phyloP scores from a whole-genome alignment of 192 early-diverging fungal species.

The Backusella parvicylindrica region DNA sequence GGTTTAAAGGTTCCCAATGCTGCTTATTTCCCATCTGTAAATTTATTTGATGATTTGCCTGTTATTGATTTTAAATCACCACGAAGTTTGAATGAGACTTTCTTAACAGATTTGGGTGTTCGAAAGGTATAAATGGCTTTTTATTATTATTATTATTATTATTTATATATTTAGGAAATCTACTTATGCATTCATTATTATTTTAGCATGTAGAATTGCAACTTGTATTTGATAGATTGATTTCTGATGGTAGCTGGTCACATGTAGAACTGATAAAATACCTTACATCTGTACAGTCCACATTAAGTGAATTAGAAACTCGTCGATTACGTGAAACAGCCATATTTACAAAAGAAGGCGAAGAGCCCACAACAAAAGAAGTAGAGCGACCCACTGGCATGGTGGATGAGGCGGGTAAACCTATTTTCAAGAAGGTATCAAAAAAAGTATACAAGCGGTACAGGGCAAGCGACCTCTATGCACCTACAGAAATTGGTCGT shows the following conservation, averaged over 20 bases:
- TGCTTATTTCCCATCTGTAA: conserved; percentile 76
- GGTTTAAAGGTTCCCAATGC: conserved; percentile 68
- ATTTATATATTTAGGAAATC: background rate
- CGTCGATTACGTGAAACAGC: conserved; percentile 55
- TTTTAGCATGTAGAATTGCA: conserved; percentile 75
- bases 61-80: conserved; percentile 56
- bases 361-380: conserved; percentile 8
- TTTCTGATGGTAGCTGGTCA: conserved; percentile 75
- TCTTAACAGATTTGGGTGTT: conserved; percentile 71
- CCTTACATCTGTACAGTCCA: conserved; percentile 63
- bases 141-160: no score
- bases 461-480: conserved; percentile 62
- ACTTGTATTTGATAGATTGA: conserved; percentile 77
- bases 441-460: conserved; percentile 42
- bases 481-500: conserved; percentile 55
- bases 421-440: conserved; percentile 11
- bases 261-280: conserved; percentile 83
- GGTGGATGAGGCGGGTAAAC: background rate
- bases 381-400: conserved; percentile 9
- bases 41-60: conserved; percentile 82
- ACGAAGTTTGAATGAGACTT: conserved; percentile 46
- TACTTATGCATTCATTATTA: background rate
- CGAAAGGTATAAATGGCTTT: conserved; percentile 68
- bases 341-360: conserved; percentile 63
- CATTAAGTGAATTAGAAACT: conserved; percentile 60